Evolutionary conservation across 1,284 basidiomycete species (phyloP), one percentile per base, ranked within the genome.

Genomic region (Irpex sp.): DNA sequence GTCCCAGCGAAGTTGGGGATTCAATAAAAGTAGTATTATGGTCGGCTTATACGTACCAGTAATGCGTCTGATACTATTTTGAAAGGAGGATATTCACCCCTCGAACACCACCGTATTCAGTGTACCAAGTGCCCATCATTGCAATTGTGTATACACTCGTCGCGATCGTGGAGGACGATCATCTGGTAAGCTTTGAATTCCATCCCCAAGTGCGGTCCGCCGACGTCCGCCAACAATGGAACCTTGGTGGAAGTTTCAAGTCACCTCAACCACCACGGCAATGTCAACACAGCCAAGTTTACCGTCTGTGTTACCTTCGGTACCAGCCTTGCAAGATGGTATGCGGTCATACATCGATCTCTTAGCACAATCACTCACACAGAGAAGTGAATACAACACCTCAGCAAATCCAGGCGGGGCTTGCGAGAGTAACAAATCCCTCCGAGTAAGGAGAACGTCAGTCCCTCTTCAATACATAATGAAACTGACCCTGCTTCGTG

Each of bases 371-470:
- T n/a, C 4, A n/a, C 36, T 19, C 5, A 9, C 58, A 37, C 31
- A 50, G 39, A 36, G 17, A 63, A 85, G 83, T 72, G 9, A 70
- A 72, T 2, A 83, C 83, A 11, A 83, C 85, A 2, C 66, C 73
- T n/a, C 76, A 83, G 50, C 77, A 86, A 66, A 69, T 86, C 46
- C 64, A 76, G 3, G 72, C 78, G 7, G 70, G 72, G 15, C 72
- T 83, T 8, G 84, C 79, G n/a, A 81, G 81, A 58, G 79, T 84
- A 51, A 85, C 85, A 0, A 78, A 77, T 37, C 82, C 86, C 21
- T 71, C 78, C 58, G 81, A 84, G 86, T 86, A 67, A 65, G 81
- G 75, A 21, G 26, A 61, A 64, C 58, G 19, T n/a, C 26, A 26
- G 26, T 26, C 26, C 26, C 26, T 26, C 26, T 26, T 26, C 26